A percentile compares a stretch with the other conserved stretches of the same genome.
Conservation (phyloP, 495 filamentous ascomycete species). For the Aspergillus biplanus region DNA sequence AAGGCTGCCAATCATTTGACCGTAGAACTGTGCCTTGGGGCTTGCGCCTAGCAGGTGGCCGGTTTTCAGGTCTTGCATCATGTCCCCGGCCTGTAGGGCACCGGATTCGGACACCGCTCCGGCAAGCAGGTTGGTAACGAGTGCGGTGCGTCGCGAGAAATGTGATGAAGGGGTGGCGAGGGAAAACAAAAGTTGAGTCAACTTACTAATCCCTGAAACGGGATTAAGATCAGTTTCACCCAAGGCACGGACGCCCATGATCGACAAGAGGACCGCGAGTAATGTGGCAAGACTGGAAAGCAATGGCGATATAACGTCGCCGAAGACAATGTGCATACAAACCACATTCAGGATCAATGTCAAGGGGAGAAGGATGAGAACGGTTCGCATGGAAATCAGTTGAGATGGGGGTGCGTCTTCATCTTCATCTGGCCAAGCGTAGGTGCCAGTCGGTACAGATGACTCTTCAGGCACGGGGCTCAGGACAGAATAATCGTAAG, state of each 20-base stretch:
- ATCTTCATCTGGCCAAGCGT: conserved; percentile 38
- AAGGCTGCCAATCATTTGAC: conserved; percentile 87
- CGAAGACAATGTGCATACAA: conserved; percentile 80
- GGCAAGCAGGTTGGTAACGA: conserved; percentile 91
- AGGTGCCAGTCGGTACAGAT: conserved; percentile 9
- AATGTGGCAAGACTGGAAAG: conserved; percentile 81
- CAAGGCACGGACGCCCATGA: conserved; percentile 94
- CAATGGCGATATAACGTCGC: conserved; percentile 59
- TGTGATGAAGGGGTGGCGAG: conserved; percentile 81
- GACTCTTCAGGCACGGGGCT: conserved; percentile 33
- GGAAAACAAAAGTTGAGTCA: conserved; percentile 93
- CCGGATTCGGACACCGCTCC: conserved; percentile 90
- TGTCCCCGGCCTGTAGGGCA: conserved; percentile 92
- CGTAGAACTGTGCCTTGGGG: conserved; percentile 94
- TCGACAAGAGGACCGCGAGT: conserved; percentile 83
- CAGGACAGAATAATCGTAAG: conserved; percentile 47
- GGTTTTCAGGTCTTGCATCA: conserved; percentile 98
- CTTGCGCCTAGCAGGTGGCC: conserved; percentile 90
- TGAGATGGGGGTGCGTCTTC: conserved; percentile 83
- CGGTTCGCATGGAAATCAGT: conserved; percentile 72
- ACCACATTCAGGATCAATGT: conserved; percentile 79
- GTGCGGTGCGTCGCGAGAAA: conserved; percentile 58
- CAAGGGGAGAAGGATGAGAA: conserved; percentile 71
- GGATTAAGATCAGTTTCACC: conserved; percentile 98
- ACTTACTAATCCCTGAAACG: conserved; percentile 93